A percentile compares a stretch with the other conserved stretches of the same genome.
Evolutionary conservation across 129 eudicot species (phyloP).

Genomic region (Helichrysum umbraculigerum): DNA sequence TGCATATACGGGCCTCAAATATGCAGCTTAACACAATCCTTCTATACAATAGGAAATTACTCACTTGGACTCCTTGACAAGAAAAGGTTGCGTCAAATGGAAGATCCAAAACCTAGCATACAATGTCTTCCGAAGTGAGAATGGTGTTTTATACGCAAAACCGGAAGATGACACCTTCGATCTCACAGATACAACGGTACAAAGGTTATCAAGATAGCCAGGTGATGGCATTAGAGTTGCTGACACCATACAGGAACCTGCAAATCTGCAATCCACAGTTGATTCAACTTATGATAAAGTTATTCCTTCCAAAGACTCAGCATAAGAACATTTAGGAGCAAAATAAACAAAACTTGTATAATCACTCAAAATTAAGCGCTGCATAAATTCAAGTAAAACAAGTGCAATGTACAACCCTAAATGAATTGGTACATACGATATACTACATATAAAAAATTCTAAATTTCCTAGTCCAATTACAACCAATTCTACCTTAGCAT

Average conservation of each 20-base stretch:
- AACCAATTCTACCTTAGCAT: not conserved
- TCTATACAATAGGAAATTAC: slow-evolving; percentile 17
- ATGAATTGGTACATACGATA: not conserved
- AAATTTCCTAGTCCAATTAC: no score
- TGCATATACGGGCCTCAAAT: not conserved
- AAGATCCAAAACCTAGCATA: slow-evolving; percentile 37
- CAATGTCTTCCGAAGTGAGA: slow-evolving; percentile 31
- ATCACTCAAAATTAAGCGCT: not conserved
- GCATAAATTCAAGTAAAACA: not conserved
- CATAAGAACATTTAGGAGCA: no score
- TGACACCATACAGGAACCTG: slow-evolving; percentile 50
- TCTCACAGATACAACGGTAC: slow-evolving; percentile 17
- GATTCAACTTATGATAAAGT: not conserved
- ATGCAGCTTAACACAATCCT: not conserved
- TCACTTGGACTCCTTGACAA: slow-evolving; percentile 45
- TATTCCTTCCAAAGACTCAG: not conserved
- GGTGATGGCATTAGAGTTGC: slow-evolving; percentile 36
- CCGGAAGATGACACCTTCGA: slow-evolving; percentile 22
- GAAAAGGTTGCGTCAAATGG: slow-evolving; percentile 31
- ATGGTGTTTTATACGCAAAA: slow-evolving; percentile 28
- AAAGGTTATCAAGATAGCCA: slow-evolving; percentile 28
- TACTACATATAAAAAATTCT: not conserved
- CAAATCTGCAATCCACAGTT: not conserved
- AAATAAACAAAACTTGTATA: not conserved
- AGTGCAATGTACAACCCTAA: not conserved